phyloP scores from a whole-genome alignment of 2,329 filamentous ascomycete species.

The Eutypella sp. region DNA sequence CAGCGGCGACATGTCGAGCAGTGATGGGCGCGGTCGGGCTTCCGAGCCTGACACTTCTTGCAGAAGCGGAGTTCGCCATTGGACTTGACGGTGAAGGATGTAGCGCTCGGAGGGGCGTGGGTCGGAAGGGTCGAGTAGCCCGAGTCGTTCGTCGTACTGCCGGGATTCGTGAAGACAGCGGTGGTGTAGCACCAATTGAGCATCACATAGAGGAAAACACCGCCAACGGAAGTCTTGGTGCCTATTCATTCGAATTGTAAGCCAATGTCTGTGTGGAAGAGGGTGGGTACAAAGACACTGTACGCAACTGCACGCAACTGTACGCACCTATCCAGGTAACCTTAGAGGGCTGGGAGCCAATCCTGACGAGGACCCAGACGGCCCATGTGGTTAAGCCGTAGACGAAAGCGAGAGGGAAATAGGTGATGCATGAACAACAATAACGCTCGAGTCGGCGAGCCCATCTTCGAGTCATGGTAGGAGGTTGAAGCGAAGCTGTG shows the following conservation, averaged over 20 bases:
- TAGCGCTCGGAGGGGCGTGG: conserved; percentile 54
- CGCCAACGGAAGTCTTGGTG: conserved; percentile 53
- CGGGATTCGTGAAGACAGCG: conserved; percentile 89
- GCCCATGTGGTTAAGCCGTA: conserved; percentile 92
- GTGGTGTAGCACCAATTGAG: conserved; percentile 87
- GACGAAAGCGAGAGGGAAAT: conserved; percentile 84
- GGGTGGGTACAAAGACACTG: conserved; percentile 4
- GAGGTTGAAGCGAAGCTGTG: conserved; percentile 18
- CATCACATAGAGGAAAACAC: conserved; percentile 67
- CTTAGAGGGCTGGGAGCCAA: conserved; percentile 55
- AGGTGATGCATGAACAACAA: conserved; percentile 74
- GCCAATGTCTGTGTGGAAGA: too few relatives aligned
- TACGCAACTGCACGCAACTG: background rate
- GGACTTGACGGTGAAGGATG: conserved; percentile 86
- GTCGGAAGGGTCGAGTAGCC: conserved; percentile 81
- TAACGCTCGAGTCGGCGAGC: conserved; percentile 71
- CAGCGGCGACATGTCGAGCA: conserved; percentile 92
- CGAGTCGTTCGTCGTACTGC: conserved; percentile 58
- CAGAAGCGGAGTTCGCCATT: conserved; percentile 85
- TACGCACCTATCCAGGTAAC: conserved; percentile 53
- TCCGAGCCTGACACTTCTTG: conserved; percentile 93
- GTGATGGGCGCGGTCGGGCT: conserved; percentile 94
- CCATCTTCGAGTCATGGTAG: conserved; percentile 55
- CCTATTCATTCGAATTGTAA: conserved; percentile 33
- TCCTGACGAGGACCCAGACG: conserved; percentile 75